phyloP scores from a whole-genome alignment of 495 filamentous ascomycete species.

The Copromyces sp. region DNA sequence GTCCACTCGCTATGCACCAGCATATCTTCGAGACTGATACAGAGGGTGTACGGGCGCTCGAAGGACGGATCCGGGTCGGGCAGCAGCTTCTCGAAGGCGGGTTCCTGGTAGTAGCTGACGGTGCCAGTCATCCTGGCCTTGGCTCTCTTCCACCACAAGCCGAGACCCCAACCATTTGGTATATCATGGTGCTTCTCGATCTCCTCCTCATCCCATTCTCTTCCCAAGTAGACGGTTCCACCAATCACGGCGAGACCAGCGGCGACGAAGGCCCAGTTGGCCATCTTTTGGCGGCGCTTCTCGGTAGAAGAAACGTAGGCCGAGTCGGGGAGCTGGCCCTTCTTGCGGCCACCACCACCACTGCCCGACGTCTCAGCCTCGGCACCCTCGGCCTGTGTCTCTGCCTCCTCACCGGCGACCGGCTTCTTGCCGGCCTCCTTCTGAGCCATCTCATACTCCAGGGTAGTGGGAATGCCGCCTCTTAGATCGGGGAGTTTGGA shows the following conservation, averaged over 20 bases:
- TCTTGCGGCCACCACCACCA: constrained; percentile 32
- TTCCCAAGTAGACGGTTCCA: constrained; percentile 54
- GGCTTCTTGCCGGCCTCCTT: neutral
- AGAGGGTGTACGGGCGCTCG: constrained; percentile 83
- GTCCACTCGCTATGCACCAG: constrained; percentile 91
- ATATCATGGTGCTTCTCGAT: constrained; percentile 58
- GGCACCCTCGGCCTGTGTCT: neutral
- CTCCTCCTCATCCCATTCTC: constrained; percentile 71
- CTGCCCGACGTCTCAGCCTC: constrained; percentile 34
- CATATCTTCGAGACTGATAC: constrained; percentile 86
- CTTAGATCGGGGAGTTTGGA: constrained; percentile 75
- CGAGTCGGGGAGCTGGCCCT: constrained; percentile 62
- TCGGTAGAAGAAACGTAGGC: constrained; percentile 88
- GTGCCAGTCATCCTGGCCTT: constrained; percentile 62
- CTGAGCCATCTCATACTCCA: constrained; percentile 55
- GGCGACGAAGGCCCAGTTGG: constrained; percentile 45
- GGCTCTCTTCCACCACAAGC: constrained; percentile 67
- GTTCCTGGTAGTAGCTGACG: constrained; percentile 88
- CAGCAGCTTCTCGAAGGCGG: constrained; percentile 85
- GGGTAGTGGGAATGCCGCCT: constrained; percentile 82
- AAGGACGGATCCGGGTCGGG: constrained; percentile 77
- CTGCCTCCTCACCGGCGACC: neutral
- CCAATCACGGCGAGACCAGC: constrained; percentile 29
- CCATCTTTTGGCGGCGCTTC: constrained; percentile 59
- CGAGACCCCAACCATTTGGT: constrained; percentile 50